phyloP scores from a whole-genome alignment of 1,284 basidiomycete genomes.

The Mycena citricolor region DNA sequence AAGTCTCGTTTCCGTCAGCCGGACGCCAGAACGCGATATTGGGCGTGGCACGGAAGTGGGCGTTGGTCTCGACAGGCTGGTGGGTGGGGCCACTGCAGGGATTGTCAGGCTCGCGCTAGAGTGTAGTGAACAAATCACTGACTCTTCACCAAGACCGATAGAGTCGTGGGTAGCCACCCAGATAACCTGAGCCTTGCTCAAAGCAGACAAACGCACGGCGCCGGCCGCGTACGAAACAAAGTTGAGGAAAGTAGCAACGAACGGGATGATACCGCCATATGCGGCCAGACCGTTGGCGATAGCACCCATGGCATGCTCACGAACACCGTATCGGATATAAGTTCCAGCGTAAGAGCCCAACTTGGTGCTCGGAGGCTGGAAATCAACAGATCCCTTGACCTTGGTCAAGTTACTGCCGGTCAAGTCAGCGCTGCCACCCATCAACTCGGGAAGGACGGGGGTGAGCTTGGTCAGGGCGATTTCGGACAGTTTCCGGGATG shows the following conservation, averaged over 20 bases:
- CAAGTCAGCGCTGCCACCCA: constrained; percentile 69
- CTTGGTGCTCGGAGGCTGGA: constrained; percentile 55
- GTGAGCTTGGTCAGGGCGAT: constrained; percentile 62
- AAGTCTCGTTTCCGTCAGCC: constrained; percentile 23
- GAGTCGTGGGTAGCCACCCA: constrained; percentile 70
- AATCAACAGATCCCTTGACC: constrained; percentile 62
- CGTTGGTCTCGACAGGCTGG: constrained; percentile 16
- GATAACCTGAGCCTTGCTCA: constrained; percentile 69
- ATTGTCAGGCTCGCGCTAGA: constrained; percentile 39
- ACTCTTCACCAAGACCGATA: constrained; percentile 72
- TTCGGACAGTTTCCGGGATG: constrained; percentile 74
- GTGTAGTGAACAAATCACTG: constrained; percentile 71
- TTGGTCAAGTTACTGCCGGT: constrained; percentile 72
- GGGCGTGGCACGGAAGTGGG: constrained; percentile 54
- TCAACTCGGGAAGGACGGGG: constrained; percentile 60
- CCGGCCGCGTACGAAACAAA: constrained; percentile 72
- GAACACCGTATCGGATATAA: constrained; percentile 78
- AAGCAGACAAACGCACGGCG: constrained; percentile 68
- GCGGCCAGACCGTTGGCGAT: constrained; percentile 73
- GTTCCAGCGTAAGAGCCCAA: constrained; percentile 68
- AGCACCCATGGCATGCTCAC: constrained; percentile 78
- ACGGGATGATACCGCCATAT: constrained; percentile 63
- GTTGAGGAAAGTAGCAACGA: constrained; percentile 49
- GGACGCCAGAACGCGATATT: constrained; percentile 55
- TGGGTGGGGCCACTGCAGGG: neutral